Conservation (phyloP, 164 flowering plant genomes). For the Liquidambar formosana region DNA sequence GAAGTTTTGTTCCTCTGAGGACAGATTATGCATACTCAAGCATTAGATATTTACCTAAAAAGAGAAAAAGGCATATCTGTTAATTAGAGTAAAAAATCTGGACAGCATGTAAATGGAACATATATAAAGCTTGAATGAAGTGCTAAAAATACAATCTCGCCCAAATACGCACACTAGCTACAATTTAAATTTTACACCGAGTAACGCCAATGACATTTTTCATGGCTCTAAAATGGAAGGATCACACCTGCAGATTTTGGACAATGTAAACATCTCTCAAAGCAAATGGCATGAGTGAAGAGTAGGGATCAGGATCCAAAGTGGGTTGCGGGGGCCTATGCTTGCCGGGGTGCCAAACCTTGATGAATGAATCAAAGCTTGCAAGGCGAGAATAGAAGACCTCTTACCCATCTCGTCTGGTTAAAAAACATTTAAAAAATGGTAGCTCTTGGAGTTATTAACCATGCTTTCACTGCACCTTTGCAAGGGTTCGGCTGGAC, state of each 20-base stretch:
- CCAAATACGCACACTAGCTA: conserved; percentile 12
- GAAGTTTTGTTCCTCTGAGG: not conserved
- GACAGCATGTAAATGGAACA: not conserved
- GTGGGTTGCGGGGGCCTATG: not conserved
- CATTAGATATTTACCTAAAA: too few relatives aligned
- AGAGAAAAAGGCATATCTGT: too few relatives aligned
- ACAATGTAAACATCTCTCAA: not conserved
- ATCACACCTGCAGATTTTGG: conserved; percentile 6
- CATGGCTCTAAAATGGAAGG: not conserved
- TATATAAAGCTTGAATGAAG: not conserved
- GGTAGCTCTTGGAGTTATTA: not conserved
- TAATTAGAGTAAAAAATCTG: not conserved
- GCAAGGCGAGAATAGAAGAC: too few relatives aligned
- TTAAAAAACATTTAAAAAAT: not conserved
- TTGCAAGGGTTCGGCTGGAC: conserved; percentile 59
- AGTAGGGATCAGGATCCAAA: not conserved
- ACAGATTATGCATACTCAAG: not conserved
- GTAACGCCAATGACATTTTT: not conserved
- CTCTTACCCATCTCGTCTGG: not conserved
- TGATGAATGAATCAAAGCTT: too few relatives aligned
- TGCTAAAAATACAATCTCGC: not conserved
- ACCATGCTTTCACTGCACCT: conserved; percentile 34
- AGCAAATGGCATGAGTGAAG: not conserved
- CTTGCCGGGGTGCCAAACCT: not conserved
- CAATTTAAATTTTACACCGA: conserved; percentile 15